Evolutionary conservation across 1,139 yeast species (phyloP).

Genomic region (Hyphopichia pseudoburtonii): DNA sequence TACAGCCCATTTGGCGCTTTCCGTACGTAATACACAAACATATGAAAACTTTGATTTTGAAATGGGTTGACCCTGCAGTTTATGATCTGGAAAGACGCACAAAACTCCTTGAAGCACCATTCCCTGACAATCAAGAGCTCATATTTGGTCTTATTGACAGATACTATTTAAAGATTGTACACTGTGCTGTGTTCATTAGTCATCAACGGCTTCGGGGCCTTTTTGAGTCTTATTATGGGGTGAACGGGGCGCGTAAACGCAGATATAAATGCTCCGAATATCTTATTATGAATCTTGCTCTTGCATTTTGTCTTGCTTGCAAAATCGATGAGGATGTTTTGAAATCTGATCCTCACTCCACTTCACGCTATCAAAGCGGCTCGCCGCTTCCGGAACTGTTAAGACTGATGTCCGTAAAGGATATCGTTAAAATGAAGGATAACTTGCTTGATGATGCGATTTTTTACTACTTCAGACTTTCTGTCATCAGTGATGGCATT

Average conservation of each 20-base stretch:
- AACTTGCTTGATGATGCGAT: constrained; percentile 17
- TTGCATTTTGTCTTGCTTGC: constrained; percentile 12
- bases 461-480: constrained; percentile 21
- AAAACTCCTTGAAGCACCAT: constrained; percentile 24
- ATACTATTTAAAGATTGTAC: constrained; percentile 15
- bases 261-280: constrained; percentile 9
- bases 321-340: background rate
- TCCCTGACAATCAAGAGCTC: constrained; percentile 25
- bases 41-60: constrained; percentile 19
- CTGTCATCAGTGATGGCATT: constrained; percentile 23
- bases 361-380: too few relatives aligned
- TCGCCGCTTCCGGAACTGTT: background rate
- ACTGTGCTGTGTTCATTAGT: constrained; percentile 17
- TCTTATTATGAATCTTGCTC: constrained; percentile 17
- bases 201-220: constrained; percentile 16
- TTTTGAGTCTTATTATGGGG: constrained; percentile 21
- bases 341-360: background rate
- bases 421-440: constrained; percentile 12
- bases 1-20: constrained; percentile 31
- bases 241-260: background rate
- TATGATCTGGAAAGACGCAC: constrained; percentile 20
- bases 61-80: constrained; percentile 37
- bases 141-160: constrained; percentile 23
- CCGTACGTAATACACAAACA: constrained; percentile 27
- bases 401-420: background rate